Percentiles rank a stretch among this genome's conserved stretches.
These are phyloP conservation scores for Rhynchosporium agropyri DNA, from an alignment of 2,329 filamentous ascomycete species.

Conservation along the genomic window DNA sequence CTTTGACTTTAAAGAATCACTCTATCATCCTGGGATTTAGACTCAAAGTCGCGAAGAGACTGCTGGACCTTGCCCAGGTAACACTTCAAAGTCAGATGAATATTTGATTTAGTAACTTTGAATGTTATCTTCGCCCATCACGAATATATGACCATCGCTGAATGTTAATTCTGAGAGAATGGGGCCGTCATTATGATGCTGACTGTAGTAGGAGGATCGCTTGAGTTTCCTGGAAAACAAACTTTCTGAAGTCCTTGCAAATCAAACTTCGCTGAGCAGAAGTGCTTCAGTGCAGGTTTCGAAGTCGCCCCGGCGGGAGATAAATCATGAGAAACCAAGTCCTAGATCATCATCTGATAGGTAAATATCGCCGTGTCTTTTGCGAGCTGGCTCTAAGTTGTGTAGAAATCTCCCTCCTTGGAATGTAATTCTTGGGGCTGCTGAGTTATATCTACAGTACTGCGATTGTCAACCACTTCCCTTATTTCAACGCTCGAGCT, in stretches of 20 bases:
- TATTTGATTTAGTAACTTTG: too few species aligned
- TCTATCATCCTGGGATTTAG: too few species aligned
- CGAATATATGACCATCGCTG: too few species aligned
- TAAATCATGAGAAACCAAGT: constrained; percentile 4
- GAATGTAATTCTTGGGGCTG: constrained; percentile 45
- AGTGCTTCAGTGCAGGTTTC: constrained; percentile 23
- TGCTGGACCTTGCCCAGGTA: too few species aligned
- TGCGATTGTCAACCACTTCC: constrained; percentile 54
- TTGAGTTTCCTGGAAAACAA: constrained; percentile 37
- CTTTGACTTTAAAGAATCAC: too few species aligned
- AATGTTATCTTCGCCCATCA: too few species aligned
- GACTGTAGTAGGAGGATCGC: constrained; percentile 36
- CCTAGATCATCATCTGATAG: constrained; percentile 23
- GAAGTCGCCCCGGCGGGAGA: constrained; percentile 21
- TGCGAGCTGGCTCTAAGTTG: background rate
- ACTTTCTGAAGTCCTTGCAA: constrained; percentile 37
- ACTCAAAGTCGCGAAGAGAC: too few species aligned
- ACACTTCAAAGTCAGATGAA: too few species aligned
- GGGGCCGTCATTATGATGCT: background rate
- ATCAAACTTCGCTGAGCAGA: constrained; percentile 28
- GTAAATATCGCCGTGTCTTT: constrained; percentile 12
- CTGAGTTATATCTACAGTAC: constrained; percentile 50
- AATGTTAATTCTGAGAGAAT: too few species aligned
- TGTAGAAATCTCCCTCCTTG: constrained; percentile 43
- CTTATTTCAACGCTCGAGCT: constrained; percentile 48